These are phyloP conservation scores for Coriaria nepalensis DNA, from an alignment of 306 rosid species.

Conservation along the genomic window DNA sequence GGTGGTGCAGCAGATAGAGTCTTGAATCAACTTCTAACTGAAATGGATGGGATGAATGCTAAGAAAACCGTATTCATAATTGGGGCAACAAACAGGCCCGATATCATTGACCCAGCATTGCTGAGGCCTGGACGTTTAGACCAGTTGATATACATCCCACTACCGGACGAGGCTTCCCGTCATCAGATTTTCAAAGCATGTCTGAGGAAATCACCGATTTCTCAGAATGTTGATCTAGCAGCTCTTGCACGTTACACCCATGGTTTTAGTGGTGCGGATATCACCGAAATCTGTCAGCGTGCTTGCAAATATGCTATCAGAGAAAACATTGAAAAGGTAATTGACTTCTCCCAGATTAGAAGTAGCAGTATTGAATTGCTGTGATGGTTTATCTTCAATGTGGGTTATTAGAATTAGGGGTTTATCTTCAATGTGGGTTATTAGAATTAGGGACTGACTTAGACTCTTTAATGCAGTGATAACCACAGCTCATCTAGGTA, in stretches of 20 bases:
- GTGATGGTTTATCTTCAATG: too few relatives aligned
- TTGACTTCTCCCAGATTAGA: neutral
- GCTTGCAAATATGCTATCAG: conserved; percentile 65
- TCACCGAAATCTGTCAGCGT: conserved; percentile 62
- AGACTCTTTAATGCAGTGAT: too few relatives aligned
- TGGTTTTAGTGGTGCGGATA: conserved; percentile 63
- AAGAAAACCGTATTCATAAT: conserved; percentile 60
- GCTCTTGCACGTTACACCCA: conserved; percentile 43
- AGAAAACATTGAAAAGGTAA: conserved; percentile 57
- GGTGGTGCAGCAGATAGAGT: conserved; percentile 73
- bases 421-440: too few relatives aligned
- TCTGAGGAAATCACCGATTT: conserved; percentile 52
- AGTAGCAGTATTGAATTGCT: neutral
- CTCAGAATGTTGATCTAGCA: conserved; percentile 41
- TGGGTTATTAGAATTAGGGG: too few relatives aligned
- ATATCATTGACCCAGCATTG: conserved; percentile 58
- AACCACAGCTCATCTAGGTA: too few relatives aligned
- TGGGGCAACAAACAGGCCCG: conserved; percentile 69
- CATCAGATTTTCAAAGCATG: conserved; percentile 64
- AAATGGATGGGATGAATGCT: conserved; percentile 68
- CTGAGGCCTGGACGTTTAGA: conserved; percentile 62
- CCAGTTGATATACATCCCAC: conserved; percentile 54
- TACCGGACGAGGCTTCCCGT: conserved; percentile 50
- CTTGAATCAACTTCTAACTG: conserved; percentile 58
- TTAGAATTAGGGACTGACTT: too few relatives aligned